A percentile compares a stretch with the other conserved stretches of the same genome.
Conservation (phyloP, 805 yeast species). For the Candida ulmi region DNA sequence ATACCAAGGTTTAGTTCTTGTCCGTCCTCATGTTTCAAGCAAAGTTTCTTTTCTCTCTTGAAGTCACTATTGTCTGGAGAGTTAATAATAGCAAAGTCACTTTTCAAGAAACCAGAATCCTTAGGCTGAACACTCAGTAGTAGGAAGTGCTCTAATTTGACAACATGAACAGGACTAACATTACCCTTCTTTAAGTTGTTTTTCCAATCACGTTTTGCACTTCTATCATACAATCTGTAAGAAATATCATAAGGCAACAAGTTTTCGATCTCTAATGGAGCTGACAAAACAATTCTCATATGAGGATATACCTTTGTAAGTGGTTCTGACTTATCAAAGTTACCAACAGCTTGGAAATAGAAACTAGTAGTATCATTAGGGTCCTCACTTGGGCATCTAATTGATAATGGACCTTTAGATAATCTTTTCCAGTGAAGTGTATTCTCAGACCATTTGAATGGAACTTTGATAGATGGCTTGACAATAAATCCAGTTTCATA, state of each 20-base stretch:
- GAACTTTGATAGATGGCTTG: conserved; percentile 52
- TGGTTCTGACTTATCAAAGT: conserved; percentile 60
- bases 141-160: conserved; percentile 63
- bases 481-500: conserved; percentile 53
- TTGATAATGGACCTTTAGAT: conserved; percentile 40
- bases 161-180: conserved; percentile 73
- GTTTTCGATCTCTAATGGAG: conserved; percentile 85
- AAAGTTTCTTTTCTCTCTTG: conserved; percentile 47
- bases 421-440: conserved; percentile 62
- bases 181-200: conserved; percentile 59
- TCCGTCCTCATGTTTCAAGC: conserved; percentile 54
- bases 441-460: conserved; percentile 65
- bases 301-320: conserved; percentile 77
- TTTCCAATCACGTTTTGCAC: conserved; percentile 59
- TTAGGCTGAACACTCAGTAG: conserved; percentile 65
- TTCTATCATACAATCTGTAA: conserved; percentile 74
- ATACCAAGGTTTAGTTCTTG: conserved; percentile 61
- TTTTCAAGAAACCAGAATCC: conserved; percentile 53
- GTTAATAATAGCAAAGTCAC: conserved; percentile 70
- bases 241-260: conserved; percentile 76
- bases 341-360: conserved; percentile 70
- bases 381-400: conserved; percentile 51
- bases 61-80: conserved; percentile 49
- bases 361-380: conserved; percentile 39
- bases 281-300: conserved; percentile 66